Evolutionary conservation across 163 green algal species (phyloP).

Genomic region (Prototheca wickerhamii): DNA sequence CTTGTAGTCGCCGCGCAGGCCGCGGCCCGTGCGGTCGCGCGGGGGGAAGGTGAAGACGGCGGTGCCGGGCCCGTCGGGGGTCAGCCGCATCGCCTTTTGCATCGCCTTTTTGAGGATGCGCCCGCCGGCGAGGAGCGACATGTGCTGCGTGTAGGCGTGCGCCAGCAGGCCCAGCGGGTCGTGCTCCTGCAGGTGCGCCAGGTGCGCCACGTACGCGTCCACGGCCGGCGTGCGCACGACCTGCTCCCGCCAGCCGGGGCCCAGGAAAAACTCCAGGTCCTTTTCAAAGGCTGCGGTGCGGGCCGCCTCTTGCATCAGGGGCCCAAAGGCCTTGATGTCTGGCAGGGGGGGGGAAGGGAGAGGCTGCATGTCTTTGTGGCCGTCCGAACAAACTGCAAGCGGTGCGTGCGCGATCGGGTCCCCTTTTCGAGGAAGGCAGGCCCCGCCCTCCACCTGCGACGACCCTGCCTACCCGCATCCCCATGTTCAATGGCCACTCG

Average conservation of each 20-base stretch:
- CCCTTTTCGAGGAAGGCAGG: too few species aligned
- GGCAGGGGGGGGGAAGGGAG: background rate
- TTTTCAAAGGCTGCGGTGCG: conserved; percentile 9
- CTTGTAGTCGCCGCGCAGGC: background rate
- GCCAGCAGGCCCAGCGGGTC: conserved; percentile 20
- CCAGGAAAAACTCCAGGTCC: conserved; percentile 18
- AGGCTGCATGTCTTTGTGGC: too few species aligned
- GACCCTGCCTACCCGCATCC: background rate
- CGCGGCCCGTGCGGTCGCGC: background rate
- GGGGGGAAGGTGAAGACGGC: background rate
- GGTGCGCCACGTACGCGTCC: conserved; percentile 10
- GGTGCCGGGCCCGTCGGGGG: background rate
- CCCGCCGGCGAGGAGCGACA: conserved; percentile 16
- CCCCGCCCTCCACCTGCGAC: too few species aligned
- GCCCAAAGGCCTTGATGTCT: background rate
- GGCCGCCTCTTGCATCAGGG: background rate
- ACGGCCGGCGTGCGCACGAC: conserved; percentile 2
- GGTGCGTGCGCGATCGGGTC: too few species aligned
- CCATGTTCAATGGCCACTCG: background rate
- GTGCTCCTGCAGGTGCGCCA: background rate
- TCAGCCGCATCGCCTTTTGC: background rate
- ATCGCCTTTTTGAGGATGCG: background rate
- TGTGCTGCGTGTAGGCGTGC: conserved; percentile 28
- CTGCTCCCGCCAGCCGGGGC: conserved; percentile 2
- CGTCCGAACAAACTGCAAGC: too few species aligned